Evolutionary conservation across 2,329 filamentous ascomycete genomes (phyloP), one percentile per base, ranked within the genome.

Genomic region (Acrocalymma vagum): DNA sequence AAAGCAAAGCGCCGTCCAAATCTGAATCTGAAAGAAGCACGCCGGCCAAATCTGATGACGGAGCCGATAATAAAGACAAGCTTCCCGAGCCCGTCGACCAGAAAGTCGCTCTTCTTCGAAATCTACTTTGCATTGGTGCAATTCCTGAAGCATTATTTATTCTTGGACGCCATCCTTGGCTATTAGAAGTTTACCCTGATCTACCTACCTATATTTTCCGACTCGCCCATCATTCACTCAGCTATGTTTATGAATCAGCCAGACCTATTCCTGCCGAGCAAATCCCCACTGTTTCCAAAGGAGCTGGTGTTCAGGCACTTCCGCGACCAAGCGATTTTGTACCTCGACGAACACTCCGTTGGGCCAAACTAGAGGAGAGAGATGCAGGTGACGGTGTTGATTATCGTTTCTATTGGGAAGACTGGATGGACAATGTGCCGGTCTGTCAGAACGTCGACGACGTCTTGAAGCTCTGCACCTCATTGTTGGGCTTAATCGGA

Each of bases 321-420:
- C 23, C 78, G 91, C 44, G 85, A 80, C 24, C 74, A 67, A 53
- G 47, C 23, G 78, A 84, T 35, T 77, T 83, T 17, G 72, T 79
- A 3, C 73, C 81, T n/a, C 83, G 83, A 54, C 87, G 87, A 60
- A 78, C 83, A 11, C 76, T 94, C 51, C 83, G 88, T 47, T 96
- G 93, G 93, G 88, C 91, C 4, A 86, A 87, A 57, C 83, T 90
- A 5, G 92, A 96, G 56, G 85, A 83, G 53, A 80, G 80, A 50
- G 89, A 94, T 60, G 84, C 83, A 17, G 85, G 85, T 38, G 89
- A 91, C 54, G 79, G 81, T n/a, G 82, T 77, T 9, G 79, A 88
- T 36, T 97, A 96, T 67, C 84, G 88, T 22, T 97, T 95, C 65
- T 99, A 99, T 69, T 96, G 94, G 85, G 91, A 96, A 44, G 94